phyloP scores from a whole-genome alignment of 1,284 basidiomycete genomes.

The Leccinum cinnamomeum region DNA sequence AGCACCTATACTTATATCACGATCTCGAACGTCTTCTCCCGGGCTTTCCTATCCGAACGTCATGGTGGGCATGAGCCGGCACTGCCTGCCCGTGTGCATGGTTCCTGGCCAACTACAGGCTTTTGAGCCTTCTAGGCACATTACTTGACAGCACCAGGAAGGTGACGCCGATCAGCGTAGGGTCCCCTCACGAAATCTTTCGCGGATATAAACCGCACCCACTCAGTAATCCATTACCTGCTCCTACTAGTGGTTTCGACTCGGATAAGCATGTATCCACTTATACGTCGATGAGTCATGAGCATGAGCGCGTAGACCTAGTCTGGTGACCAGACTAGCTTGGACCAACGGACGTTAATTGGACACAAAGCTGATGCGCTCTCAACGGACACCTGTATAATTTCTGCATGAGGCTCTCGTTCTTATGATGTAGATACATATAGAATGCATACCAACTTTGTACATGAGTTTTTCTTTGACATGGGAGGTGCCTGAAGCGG shows the following conservation, averaged over 20 bases:
- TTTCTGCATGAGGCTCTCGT: neutral
- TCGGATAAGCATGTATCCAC: neutral
- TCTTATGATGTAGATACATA: neutral
- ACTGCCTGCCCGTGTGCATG: neutral
- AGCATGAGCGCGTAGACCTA: no score
- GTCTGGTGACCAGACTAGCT: no score
- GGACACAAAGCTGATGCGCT: neutral
- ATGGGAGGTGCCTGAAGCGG: neutral
- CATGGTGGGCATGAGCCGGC: neutral
- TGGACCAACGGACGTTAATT: neutral
- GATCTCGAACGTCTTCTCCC: no score
- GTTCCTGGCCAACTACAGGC: neutral
- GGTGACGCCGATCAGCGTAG: no score
- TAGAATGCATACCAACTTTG: neutral
- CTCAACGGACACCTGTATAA: neutral
- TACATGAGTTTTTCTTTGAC: no score
- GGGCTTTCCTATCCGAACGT: neutral
- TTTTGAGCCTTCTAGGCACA: neutral
- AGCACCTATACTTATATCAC: neutral
- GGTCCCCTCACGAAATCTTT: neutral
- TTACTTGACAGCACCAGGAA: neutral
- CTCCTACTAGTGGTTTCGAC: neutral
- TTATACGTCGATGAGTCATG: neutral
- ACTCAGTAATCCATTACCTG: neutral
- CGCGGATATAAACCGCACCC: neutral